Percentiles rank a stretch among this genome's conserved stretches.
Evolutionary conservation across 148 eudicot genomes (phyloP).

Genomic region (Vaccinium darrowii): DNA sequence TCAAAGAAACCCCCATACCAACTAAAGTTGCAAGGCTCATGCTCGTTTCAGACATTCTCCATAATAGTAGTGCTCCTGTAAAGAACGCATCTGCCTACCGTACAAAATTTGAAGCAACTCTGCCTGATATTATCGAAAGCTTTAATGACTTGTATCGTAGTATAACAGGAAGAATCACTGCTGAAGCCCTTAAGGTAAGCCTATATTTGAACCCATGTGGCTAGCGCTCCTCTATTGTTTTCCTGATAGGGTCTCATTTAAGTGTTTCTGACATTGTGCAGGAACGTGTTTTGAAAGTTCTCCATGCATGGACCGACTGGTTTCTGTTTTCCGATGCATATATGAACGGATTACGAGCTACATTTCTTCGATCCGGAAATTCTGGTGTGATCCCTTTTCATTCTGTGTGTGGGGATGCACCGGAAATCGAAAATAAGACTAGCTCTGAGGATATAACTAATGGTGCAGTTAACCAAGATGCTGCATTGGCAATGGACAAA

Average conservation of each 20-base stretch:
- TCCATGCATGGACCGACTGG: constrained; percentile 99
- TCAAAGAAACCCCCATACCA: constrained; percentile 98
- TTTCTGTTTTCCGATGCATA: constrained; percentile 96
- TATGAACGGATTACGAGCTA: constrained; percentile 88
- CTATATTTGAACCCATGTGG: not conserved
- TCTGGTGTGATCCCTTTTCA: constrained; percentile 81
- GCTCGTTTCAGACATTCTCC: constrained; percentile 97
- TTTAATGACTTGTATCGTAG: constrained; percentile 91
- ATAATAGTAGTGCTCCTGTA: constrained; percentile 97
- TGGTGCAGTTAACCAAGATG: constrained; percentile 62
- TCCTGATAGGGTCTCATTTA: not conserved
- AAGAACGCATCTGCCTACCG: constrained; percentile 99
- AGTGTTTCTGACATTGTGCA: constrained; percentile 27
- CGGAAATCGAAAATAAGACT: constrained; percentile 57
- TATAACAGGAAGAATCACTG: constrained; percentile 91
- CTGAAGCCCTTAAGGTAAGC: constrained; percentile 91
- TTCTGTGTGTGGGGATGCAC: constrained; percentile 82
- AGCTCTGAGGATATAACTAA: constrained; percentile 42
- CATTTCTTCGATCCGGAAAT: constrained; percentile 80
- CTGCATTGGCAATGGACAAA: constrained; percentile 89
- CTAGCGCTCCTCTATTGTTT: not conserved
- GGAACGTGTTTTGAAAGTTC: constrained; percentile 97
- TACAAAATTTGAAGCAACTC: constrained; percentile 87
- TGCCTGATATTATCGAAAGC: constrained; percentile 92
- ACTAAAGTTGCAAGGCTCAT: constrained; percentile 98